phyloP scores from a whole-genome alignment of 202 grass and related monocot genomes.

The Carex arenaria region DNA sequence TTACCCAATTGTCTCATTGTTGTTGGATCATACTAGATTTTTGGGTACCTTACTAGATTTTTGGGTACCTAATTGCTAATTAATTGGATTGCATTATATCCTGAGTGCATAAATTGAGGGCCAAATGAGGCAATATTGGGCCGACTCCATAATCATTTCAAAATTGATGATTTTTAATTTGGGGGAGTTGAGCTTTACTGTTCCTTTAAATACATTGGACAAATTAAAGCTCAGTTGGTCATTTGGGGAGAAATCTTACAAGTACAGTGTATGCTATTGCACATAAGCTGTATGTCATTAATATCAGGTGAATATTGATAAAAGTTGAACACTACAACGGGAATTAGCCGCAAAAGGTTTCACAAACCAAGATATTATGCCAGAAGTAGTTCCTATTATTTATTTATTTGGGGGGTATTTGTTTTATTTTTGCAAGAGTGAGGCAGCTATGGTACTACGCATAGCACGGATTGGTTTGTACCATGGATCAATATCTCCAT shows the following conservation, averaged over 20 bases:
- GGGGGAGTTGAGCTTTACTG: neutral
- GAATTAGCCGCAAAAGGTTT: neutral
- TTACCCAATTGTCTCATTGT: neutral
- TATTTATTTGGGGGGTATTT: neutral
- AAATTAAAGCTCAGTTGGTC: neutral
- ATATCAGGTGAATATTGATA: neutral
- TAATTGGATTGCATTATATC: neutral
- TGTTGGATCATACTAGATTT: neutral
- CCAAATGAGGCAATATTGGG: neutral
- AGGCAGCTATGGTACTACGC: too few relatives aligned
- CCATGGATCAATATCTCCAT: too few relatives aligned
- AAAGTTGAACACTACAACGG: neutral
- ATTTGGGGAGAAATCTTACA: neutral
- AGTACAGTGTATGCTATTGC: neutral
- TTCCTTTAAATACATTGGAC: neutral
- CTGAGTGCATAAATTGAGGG: neutral
- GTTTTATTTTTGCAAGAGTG: neutral
- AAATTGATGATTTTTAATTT: neutral
- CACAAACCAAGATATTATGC: neutral
- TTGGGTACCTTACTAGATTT: neutral
- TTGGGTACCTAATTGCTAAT: neutral
- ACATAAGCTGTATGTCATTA: neutral
- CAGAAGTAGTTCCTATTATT: neutral
- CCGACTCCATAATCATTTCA: neutral
- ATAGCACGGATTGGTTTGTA: too few relatives aligned